Evolutionary conservation across 1,139 yeast genomes (phyloP).

Genomic region (Insectozyma bohioensis): DNA sequence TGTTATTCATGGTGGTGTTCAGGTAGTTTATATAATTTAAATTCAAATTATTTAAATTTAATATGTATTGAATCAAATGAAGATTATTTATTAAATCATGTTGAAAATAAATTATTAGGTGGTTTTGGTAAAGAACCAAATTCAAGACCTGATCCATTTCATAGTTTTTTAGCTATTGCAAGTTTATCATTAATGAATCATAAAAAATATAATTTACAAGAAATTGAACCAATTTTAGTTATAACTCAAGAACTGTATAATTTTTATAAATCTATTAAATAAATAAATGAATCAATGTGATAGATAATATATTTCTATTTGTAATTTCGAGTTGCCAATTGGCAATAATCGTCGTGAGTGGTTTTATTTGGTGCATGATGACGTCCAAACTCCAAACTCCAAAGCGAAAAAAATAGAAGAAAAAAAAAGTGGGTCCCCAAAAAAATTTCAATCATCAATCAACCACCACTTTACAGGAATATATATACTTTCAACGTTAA

Average conservation of each 20-base stretch:
- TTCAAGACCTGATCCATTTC: slow-evolving; percentile 68
- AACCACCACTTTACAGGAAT: too few species aligned
- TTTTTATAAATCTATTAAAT: slow-evolving; percentile 7
- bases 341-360: too few species aligned
- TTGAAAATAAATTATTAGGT: slow-evolving; percentile 69
- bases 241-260: slow-evolving; percentile 19
- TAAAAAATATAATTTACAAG: slow-evolving; percentile 18
- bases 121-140: slow-evolving; percentile 77
- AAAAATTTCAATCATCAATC: too few species aligned
- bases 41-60: slow-evolving; percentile 22
- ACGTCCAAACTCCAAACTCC: slow-evolving; percentile 2
- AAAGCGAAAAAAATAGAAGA: not conserved
- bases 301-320: too few species aligned
- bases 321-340: not conserved
- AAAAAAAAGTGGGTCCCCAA: too few species aligned
- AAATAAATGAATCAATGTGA: too few species aligned
- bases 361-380: slow-evolving; percentile 1
- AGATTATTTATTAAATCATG: slow-evolving; percentile 51
- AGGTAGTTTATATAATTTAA: slow-evolving; percentile 54
- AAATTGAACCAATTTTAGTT: slow-evolving; percentile 28
- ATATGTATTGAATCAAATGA: slow-evolving; percentile 38
- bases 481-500: too few species aligned
- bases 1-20: slow-evolving; percentile 92
- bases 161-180: slow-evolving; percentile 61
- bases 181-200: slow-evolving; percentile 48